phyloP scores from a whole-genome alignment of 495 filamentous ascomycete species.

The Zalerion maritima region DNA sequence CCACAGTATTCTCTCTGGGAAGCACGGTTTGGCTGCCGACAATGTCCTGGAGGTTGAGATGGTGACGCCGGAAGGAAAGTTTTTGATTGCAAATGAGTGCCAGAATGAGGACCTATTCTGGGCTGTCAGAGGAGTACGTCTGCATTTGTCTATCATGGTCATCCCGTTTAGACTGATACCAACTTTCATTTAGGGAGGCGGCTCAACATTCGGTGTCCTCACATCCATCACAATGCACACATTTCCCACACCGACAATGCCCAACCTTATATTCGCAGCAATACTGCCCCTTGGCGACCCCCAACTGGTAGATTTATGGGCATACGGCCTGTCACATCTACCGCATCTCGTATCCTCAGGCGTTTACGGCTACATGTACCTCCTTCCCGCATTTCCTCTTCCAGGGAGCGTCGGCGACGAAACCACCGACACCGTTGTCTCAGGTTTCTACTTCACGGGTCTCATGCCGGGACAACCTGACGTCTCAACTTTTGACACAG shows the following conservation, averaged over 20 bases:
- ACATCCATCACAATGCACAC: constrained; percentile 36
- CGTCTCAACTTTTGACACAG: constrained; percentile 22
- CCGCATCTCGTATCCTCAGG: constrained; percentile 21
- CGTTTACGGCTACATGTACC: constrained; percentile 23
- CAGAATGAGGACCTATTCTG: constrained; percentile 49
- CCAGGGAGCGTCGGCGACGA: constrained; percentile 7
- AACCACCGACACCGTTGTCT: constrained; percentile 13
- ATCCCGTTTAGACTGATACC: neutral
- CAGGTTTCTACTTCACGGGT: constrained; percentile 15
- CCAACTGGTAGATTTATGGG: constrained; percentile 8
- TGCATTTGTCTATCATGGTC: neutral
- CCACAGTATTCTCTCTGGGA: constrained; percentile 37
- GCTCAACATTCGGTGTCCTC: constrained; percentile 49
- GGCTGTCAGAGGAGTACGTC: constrained; percentile 44
- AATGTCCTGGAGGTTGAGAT: constrained; percentile 48
- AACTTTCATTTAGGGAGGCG: constrained; percentile 33
- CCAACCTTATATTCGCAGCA: constrained; percentile 8
- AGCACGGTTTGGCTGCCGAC: constrained; percentile 48
- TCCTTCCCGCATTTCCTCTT: constrained; percentile 18
- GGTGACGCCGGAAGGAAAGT: constrained; percentile 38
- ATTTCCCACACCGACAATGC: constrained; percentile 17
- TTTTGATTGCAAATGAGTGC: constrained; percentile 38
- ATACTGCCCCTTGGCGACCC: too few relatives aligned
- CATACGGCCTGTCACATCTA: constrained; percentile 22
- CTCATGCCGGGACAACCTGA: constrained; percentile 13